Conservation (phyloP, 495 filamentous ascomycete genomes). For the Penicillium odoratum region DNA sequence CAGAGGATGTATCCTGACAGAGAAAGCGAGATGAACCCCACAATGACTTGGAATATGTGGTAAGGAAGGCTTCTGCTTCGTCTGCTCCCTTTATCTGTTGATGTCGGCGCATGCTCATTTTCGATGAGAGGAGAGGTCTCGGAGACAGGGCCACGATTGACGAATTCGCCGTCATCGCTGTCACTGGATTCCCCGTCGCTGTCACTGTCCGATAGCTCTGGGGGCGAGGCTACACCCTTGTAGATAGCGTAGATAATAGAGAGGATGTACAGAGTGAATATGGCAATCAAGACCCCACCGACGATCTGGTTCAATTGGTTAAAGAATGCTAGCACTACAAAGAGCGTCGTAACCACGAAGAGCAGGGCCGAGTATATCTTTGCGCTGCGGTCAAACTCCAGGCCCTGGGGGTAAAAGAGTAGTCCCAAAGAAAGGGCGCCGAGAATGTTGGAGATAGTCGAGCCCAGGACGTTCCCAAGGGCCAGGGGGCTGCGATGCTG, state of each 20-base stretch:
- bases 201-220: conserved; percentile 39
- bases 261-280: conserved; percentile 48
- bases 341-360: conserved; percentile 38
- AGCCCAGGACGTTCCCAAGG: conserved; percentile 56
- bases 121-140: conserved; percentile 22
- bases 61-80: conserved; percentile 33
- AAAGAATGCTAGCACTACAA: conserved; percentile 34
- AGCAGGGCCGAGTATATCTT: conserved; percentile 47
- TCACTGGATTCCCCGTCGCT: conserved; percentile 26
- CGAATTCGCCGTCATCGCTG: conserved; percentile 2
- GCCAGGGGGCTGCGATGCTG: conserved; percentile 50
- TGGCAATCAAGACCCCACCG: conserved; percentile 41
- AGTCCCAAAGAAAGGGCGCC: conserved; percentile 57
- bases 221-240: conserved; percentile 38
- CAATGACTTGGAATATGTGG: conserved; percentile 37
- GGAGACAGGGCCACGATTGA: conserved; percentile 5
- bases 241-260: conserved; percentile 49
- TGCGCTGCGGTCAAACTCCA: conserved; percentile 45
- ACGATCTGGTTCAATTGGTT: conserved; percentile 26
- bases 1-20: conserved; percentile 51
- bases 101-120: not conserved
- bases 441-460: conserved; percentile 56
- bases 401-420: conserved; percentile 31
- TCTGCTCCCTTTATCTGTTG: not conserved
- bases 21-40: conserved; percentile 51